Evolutionary conservation across 2,329 filamentous ascomycete genomes (phyloP), one percentile per base, ranked within the genome.

Genomic region (Cucurbitaria berberidis): DNA sequence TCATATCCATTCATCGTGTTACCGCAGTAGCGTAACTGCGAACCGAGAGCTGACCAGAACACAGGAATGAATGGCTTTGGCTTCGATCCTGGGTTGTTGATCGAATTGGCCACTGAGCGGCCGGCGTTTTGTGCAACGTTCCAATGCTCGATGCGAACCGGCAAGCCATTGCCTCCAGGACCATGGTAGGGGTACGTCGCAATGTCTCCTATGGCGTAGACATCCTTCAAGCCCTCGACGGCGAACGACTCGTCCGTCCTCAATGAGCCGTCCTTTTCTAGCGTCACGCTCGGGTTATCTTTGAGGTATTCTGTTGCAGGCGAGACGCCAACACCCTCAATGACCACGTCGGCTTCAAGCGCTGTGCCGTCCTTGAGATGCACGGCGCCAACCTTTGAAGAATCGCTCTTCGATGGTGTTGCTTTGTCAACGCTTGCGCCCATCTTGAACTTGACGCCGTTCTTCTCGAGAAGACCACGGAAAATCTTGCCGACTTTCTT

Each of bases 91-190:
- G 88, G 84, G 66, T 89, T 81, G 62, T 86, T 83, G 68, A 99
- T 96, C 65, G 90, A 85, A 46, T 82, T 81, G 1, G 92, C 95
- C 1, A 89, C 93, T 21, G 84, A 83, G 38, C 93, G 89, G 2
- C 95, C 95, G 1, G 90, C 82, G 69, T 98, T 97, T 71, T 98
- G 95, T 4, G 95, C 95, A 2, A 99, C 95, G 76, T 97, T 93
- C 95, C 95, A 99, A 74, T 99, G 95, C 81, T 99, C 95, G 70
- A 98, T 97, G 59, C 95, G 88, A 0, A 89, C 85, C 16, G 83
- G 82, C 39, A 82, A 82, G 57, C 90, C 91, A 15, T 89, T 83
- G 22, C 91, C 89, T 21, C 90, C 92, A 0, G 95, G 95, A 1
- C 95, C 95, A 73, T 91, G 84, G 79, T 99, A 99, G 0, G 95